A percentile compares a stretch with the other conserved stretches of the same genome.
Conservation (phyloP, 495 filamentous ascomycete species). For the Lasiosphaeriaceae sp. region DNA sequence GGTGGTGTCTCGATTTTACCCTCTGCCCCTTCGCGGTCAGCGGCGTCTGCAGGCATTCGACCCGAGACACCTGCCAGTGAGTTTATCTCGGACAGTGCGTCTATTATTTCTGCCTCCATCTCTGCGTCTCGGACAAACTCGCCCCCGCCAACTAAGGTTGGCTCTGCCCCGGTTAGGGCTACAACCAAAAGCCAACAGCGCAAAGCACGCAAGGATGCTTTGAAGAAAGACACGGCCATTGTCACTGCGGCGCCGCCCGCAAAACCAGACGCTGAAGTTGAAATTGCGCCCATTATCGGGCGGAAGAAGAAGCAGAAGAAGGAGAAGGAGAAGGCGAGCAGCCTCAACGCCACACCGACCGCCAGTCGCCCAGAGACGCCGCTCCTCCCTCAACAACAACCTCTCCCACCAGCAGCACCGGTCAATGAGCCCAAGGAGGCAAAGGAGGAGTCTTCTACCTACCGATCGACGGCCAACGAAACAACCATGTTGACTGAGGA, state of each 20-base stretch:
- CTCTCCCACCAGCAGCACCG: conserved; percentile 25
- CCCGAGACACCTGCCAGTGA: conserved; percentile 80
- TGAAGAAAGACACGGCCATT: conserved; percentile 52
- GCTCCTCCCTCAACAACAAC: conserved; percentile 19
- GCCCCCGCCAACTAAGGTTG: conserved; percentile 68
- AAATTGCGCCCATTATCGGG: conserved; percentile 76
- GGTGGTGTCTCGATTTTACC: conserved; percentile 13
- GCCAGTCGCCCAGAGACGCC: conserved; percentile 37
- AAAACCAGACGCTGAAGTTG: conserved; percentile 56
- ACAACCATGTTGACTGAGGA: conserved; percentile 30
- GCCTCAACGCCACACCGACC: conserved; percentile 25
- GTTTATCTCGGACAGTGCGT: conserved; percentile 70
- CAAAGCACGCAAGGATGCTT: conserved; percentile 74
- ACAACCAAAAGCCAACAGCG: conserved; percentile 89
- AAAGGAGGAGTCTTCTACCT: conserved; percentile 30
- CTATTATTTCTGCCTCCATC: conserved; percentile 69
- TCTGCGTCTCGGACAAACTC: conserved; percentile 75
- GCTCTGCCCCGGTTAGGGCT: conserved; percentile 69
- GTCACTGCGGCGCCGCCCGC: conserved; percentile 46
- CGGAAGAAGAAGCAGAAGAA: conserved; percentile 93
- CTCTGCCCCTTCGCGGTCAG: conserved; percentile 31
- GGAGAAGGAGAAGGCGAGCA: conserved; percentile 41
- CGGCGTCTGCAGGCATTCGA: conserved; percentile 50
- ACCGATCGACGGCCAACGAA: conserved; percentile 29
- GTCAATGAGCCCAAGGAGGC: conserved; percentile 32